Evolutionary conservation across 106 monocot genomes (phyloP).

Genomic region (Alisma plantagoaquatica): DNA sequence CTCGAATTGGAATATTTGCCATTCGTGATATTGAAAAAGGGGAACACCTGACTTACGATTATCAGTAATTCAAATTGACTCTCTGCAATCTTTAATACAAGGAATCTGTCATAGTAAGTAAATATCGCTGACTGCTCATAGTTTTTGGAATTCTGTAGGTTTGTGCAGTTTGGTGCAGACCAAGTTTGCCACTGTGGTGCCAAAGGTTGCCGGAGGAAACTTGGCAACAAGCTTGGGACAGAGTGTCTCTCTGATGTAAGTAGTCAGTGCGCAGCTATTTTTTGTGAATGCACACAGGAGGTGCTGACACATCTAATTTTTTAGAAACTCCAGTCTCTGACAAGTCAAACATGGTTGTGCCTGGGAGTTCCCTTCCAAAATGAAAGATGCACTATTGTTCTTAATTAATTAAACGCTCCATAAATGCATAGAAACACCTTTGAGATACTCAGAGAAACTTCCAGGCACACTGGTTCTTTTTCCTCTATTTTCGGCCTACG

Average conservation of each 20-base stretch:
- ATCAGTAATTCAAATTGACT: constrained; percentile 44
- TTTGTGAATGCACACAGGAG: too few relatives aligned
- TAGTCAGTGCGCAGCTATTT: too few relatives aligned
- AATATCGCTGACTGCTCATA: background rate
- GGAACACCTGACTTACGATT: constrained; percentile 87
- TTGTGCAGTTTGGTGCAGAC: constrained; percentile 98
- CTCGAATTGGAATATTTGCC: constrained; percentile 97
- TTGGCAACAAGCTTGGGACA: constrained; percentile 60
- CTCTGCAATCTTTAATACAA: background rate
- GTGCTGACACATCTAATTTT: constrained; percentile 2
- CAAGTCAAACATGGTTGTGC: background rate
- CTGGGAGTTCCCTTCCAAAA: background rate
- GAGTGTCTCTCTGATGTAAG: constrained; percentile 31
- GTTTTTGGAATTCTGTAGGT: constrained; percentile 31
- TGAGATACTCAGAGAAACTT: too few relatives aligned
- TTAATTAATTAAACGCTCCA: constrained; percentile 2
- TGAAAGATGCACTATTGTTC: constrained; percentile 1
- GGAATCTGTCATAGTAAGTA: background rate
- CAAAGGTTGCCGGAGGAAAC: constrained; percentile 53
- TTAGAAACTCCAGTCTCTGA: background rate
- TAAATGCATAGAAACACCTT: too few relatives aligned
- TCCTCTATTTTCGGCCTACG: too few relatives aligned
- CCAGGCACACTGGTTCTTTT: too few relatives aligned
- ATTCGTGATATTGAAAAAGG: constrained; percentile 70
- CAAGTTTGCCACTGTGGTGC: constrained; percentile 93